phyloP scores from a whole-genome alignment of 164 flowering plant species.

The Dillenia turbinata region DNA sequence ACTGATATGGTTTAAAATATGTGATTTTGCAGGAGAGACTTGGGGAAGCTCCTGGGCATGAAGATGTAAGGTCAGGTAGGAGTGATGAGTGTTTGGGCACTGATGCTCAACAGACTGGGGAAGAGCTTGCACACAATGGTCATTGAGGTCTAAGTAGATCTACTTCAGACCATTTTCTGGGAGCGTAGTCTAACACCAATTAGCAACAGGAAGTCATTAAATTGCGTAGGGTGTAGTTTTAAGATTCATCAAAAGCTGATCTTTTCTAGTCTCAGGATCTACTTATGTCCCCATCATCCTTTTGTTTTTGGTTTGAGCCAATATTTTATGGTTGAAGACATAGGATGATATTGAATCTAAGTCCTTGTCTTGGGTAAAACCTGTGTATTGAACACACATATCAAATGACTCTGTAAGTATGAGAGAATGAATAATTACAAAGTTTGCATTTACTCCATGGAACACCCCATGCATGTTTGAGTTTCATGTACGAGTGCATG shows the following conservation, averaged over 20 bases:
- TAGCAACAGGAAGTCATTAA: constrained; percentile 27
- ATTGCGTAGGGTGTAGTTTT: constrained; percentile 28
- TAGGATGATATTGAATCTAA: constrained; percentile 8
- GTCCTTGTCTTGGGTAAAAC: too few species aligned
- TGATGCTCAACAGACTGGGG: constrained; percentile 32
- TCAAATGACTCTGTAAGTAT: too few species aligned
- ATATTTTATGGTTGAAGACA: constrained; percentile 14
- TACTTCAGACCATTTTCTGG: constrained; percentile 12
- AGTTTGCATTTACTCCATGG: too few species aligned
- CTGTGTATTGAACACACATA: too few species aligned
- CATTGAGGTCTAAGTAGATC: constrained; percentile 16
- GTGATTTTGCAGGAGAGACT: constrained; percentile 65
- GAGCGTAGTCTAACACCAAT: constrained; percentile 54
- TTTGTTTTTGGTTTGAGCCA: constrained; percentile 11
- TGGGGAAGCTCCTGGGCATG: constrained; percentile 57
- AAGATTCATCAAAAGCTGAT: constrained; percentile 27
- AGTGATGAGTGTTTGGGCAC: constrained; percentile 31
- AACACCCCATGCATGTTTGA: too few species aligned
- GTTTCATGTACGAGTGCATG: too few species aligned
- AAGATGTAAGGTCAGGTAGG: constrained; percentile 36
- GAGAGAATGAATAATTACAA: too few species aligned
- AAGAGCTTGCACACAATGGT: constrained; percentile 34
- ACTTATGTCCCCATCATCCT: constrained; percentile 11
- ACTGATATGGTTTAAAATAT: constrained; percentile 2
- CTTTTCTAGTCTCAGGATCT: constrained; percentile 29